These are phyloP conservation scores for Trichoderma polysporum DNA, from an alignment of 2,329 filamentous ascomycete genomes.

Conservation along the genomic window DNA sequence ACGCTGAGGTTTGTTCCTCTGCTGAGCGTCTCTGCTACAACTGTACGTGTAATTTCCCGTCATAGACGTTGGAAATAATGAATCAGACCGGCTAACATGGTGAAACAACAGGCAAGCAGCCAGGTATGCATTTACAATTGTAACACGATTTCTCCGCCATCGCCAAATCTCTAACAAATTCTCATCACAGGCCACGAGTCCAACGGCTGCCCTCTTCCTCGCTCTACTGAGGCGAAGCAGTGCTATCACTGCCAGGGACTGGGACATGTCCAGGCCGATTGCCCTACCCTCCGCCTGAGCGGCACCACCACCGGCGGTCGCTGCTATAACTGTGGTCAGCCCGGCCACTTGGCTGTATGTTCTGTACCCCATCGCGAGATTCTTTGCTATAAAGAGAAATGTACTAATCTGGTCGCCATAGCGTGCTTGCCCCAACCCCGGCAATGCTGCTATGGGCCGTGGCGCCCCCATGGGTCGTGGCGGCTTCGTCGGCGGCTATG, in stretches of 20 bases:
- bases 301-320: slow-evolving; percentile 78
- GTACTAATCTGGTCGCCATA: slow-evolving; percentile 33
- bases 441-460: slow-evolving; percentile 58
- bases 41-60: slow-evolving; percentile 60
- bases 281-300: slow-evolving; percentile 90
- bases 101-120: slow-evolving; percentile 67
- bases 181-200: slow-evolving; percentile 74
- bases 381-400: not conserved
- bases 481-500: slow-evolving; percentile 61
- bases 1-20: slow-evolving; percentile 90
- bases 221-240: slow-evolving; percentile 98
- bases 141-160: not conserved
- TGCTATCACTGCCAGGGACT: slow-evolving; percentile 99
- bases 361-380: not conserved
- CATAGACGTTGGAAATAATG: not conserved
- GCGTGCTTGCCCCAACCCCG: slow-evolving; percentile 81
- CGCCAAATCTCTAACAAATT: slow-evolving; percentile 2
- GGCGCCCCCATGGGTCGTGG: slow-evolving; percentile 70
- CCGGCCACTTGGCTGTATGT: slow-evolving; percentile 85
- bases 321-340: slow-evolving; percentile 95
- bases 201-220: slow-evolving; percentile 92
- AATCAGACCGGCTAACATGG: slow-evolving; percentile 26
- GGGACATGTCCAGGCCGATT: slow-evolving; percentile 97
- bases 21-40: slow-evolving; percentile 99
- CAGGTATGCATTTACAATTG: slow-evolving; percentile 48